These are phyloP conservation scores for Kickxella alabastrina DNA, from an alignment of 192 early-diverging fungal genomes.

Conservation along the genomic window DNA sequence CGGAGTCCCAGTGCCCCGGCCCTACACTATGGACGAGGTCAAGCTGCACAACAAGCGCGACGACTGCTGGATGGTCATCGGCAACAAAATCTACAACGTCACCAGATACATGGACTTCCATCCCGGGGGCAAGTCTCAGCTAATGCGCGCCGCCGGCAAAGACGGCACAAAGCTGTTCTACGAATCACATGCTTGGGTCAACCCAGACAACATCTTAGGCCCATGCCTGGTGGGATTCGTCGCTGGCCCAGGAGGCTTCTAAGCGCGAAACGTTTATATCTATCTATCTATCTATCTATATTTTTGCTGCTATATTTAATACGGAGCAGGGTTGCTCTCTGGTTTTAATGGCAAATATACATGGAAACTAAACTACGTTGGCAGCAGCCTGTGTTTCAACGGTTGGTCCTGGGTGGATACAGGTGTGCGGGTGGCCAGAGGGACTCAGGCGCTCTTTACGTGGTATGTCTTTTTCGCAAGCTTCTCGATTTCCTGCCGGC, in stretches of 20 bases:
- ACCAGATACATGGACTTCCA: conserved; percentile 88
- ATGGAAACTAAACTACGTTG: no score
- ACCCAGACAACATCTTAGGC: conserved; percentile 82
- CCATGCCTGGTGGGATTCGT: conserved; percentile 70
- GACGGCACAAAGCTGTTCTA: conserved; percentile 88
- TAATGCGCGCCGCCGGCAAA: conserved; percentile 83
- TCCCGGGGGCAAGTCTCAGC: conserved; percentile 78
- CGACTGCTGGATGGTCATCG: conserved; percentile 87
- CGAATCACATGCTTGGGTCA: conserved; percentile 93
- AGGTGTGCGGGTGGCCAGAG: no score
- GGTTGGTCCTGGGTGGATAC: no score
- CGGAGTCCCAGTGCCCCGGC: conserved; percentile 16
- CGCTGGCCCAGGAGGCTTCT: not conserved
- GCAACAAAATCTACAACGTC: conserved; percentile 89
- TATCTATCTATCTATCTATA: no score
- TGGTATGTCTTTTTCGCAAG: conserved; percentile 14
- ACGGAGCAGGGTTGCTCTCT: not conserved
- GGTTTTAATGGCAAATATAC: no score
- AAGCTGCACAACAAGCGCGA: conserved; percentile 68
- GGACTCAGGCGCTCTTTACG: conserved; percentile 21
- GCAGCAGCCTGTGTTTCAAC: no score
- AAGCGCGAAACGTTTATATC: not conserved
- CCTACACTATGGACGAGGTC: conserved; percentile 69
- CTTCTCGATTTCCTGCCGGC: conserved; percentile 13
- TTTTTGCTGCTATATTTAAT: not conserved